Evolutionary conservation across 768 basidiomycete species (phyloP), one percentile per base, ranked within the genome.

Genomic region (Boletellus ananiceps): DNA sequence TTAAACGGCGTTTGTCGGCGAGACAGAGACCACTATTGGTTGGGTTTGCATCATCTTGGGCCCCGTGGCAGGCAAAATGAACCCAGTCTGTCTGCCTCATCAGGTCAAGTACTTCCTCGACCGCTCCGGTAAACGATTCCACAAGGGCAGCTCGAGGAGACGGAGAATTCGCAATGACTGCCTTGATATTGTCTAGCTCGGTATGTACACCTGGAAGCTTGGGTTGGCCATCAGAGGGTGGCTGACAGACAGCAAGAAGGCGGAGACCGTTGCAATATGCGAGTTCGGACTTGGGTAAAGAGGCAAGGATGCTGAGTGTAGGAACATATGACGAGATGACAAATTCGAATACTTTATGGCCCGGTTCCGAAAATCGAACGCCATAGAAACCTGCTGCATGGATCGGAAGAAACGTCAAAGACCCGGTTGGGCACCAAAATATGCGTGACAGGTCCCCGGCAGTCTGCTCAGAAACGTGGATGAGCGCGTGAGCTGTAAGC

Each of bases 41-140:
- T 6, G 68, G 64, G 19, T 58, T 44, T 19, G 42, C n/a, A 2
- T 36, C 5, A 31, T 61, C 52, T 37, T 64, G 64, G 8, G 43
- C 34, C 0, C 65, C 69, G 37, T 70, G 69, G 36, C 69, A 69
- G 19, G 63, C 63, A 27, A 70, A 55, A 46, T 69, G 69, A 4
- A 62, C 60, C 61, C 48, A 49, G 8, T 42, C 35, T 0, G 35
- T 8, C 1, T 38, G 12, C 11, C 38, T 19, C 41, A 44, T 49
- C 5, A n/a, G 12, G 9, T 35, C 13, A 5, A 54, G 37, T 2
- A 35, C 36, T 5, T 50, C 34, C 14, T 41, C 27, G 7, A 41
- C 40, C 2, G 47, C 25, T 11, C 32, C 47, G 1, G 3, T 2
- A 5, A 23, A 15, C 5, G 38, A 11, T 5, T 47, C 46, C 7